These are phyloP conservation scores for Vanrija sp. DNA, from an alignment of 1,284 basidiomycete species.

Conservation along the genomic window DNA sequence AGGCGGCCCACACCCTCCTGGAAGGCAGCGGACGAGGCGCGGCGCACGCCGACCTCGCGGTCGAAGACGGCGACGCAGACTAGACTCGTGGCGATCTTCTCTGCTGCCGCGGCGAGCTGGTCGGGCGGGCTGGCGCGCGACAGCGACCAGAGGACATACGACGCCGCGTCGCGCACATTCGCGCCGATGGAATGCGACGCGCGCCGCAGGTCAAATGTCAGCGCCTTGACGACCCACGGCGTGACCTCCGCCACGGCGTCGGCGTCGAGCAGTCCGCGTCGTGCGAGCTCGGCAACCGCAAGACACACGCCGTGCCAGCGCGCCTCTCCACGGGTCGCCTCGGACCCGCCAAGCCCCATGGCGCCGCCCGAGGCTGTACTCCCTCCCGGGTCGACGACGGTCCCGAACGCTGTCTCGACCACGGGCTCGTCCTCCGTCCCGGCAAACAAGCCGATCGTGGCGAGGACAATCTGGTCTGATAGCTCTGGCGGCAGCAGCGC, in stretches of 20 bases:
- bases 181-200: constrained; percentile 90
- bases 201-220: constrained; percentile 87
- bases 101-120: constrained; percentile 61
- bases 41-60: constrained; percentile 88
- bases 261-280: constrained; percentile 66
- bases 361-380: constrained; percentile 61
- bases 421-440: constrained; percentile 48
- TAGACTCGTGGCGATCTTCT: constrained; percentile 64
- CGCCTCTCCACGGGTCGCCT: constrained; percentile 73
- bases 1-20: constrained; percentile 95
- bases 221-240: constrained; percentile 75
- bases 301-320: constrained; percentile 96
- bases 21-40: constrained; percentile 95
- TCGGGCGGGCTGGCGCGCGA: constrained; percentile 68
- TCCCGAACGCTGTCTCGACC: constrained; percentile 31
- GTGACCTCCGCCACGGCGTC: constrained; percentile 62
- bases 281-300: constrained; percentile 85
- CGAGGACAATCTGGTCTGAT: constrained; percentile 73
- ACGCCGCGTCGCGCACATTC: constrained; percentile 88
- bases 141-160: constrained; percentile 93
- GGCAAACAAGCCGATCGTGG: constrained; percentile 64
- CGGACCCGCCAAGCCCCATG: constrained; percentile 50
- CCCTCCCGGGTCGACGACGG: constrained; percentile 48
- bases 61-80: constrained; percentile 81
- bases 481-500: constrained; percentile 73